A percentile compares a stretch with the other conserved stretches of the same genome.
Conservation (phyloP, 2,329 filamentous ascomycete species). For the Phyllosticta citrichinensis region DNA sequence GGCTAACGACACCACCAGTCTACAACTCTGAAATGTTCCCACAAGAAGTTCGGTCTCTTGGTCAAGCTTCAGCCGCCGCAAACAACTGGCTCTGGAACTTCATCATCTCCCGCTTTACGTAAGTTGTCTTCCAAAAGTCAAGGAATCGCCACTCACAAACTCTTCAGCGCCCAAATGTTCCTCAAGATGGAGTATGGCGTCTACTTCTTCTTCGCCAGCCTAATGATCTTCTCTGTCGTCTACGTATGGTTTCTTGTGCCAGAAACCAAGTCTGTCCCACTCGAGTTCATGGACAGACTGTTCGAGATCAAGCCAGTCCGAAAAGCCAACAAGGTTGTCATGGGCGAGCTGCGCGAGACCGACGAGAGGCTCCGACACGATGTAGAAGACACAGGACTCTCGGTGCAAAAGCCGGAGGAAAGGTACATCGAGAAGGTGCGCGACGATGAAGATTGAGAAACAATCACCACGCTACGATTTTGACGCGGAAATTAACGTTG, state of each 20-base stretch:
- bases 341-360: conserved; percentile 26
- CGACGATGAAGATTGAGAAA: background rate
- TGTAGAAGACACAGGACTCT: conserved; percentile 26
- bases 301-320: conserved; percentile 35
- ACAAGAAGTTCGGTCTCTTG: conserved; percentile 56
- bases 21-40: conserved; percentile 55
- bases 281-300: conserved; percentile 38
- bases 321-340: conserved; percentile 31
- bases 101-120: conserved; percentile 55
- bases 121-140: background rate
- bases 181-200: conserved; percentile 34
- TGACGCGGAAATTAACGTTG: background rate
- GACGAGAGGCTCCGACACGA: conserved; percentile 35
- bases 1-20: background rate
- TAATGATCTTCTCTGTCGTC: conserved; percentile 35
- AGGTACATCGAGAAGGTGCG: conserved; percentile 10
- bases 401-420: conserved; percentile 6
- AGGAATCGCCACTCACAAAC: background rate
- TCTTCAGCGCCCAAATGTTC: conserved; percentile 45
- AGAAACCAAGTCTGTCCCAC: conserved; percentile 35
- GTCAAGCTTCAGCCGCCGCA: conserved; percentile 60
- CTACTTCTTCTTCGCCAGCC: conserved; percentile 39
- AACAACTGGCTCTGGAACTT: conserved; percentile 69
- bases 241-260: conserved; percentile 37
- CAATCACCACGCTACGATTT: background rate